Conservation (phyloP, 1,139 yeast species). For the Nadsonia starkeyi-henricii region DNA sequence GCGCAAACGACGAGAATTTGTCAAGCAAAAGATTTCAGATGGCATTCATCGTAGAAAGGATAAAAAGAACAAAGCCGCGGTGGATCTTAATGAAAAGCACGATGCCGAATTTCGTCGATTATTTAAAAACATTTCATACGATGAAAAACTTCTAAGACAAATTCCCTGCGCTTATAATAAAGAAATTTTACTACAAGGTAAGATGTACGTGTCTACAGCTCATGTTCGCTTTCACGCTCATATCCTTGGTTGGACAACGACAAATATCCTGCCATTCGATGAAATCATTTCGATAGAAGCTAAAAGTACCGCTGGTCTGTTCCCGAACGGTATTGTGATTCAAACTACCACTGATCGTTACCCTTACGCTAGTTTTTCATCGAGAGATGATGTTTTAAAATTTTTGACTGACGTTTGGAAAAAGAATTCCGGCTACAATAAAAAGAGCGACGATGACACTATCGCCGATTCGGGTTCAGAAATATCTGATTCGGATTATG, state of each 20-base stretch:
- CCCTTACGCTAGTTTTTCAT: slow-evolving; percentile 69
- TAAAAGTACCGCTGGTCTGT: slow-evolving; percentile 71
- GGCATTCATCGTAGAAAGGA: neutral
- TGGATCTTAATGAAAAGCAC: slow-evolving; percentile 40
- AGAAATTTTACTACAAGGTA: slow-evolving; percentile 81
- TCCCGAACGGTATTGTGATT: slow-evolving; percentile 81
- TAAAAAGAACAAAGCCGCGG: neutral
- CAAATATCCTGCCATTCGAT: slow-evolving; percentile 52
- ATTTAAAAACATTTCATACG: slow-evolving; percentile 52
- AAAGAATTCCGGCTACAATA: slow-evolving; percentile 8
- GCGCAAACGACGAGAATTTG: neutral
- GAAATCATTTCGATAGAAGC: slow-evolving; percentile 68
- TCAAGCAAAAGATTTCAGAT: neutral
- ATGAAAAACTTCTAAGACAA: slow-evolving; percentile 68
- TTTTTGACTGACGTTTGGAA: slow-evolving; percentile 35
- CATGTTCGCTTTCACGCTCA: slow-evolving; percentile 82
- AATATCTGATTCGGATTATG: neutral
- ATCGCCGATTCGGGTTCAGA: neutral
- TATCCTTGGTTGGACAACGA: slow-evolving; percentile 85
- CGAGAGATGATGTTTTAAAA: slow-evolving; percentile 65
- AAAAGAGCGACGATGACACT: neutral
- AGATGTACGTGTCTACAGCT: slow-evolving; percentile 68
- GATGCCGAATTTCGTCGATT: slow-evolving; percentile 68
- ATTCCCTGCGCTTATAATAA: slow-evolving; percentile 81
- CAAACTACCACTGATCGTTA: slow-evolving; percentile 55